Evolutionary conservation across 1,284 basidiomycete species (phyloP).

Genomic region (Leucoagaricus sp.): DNA sequence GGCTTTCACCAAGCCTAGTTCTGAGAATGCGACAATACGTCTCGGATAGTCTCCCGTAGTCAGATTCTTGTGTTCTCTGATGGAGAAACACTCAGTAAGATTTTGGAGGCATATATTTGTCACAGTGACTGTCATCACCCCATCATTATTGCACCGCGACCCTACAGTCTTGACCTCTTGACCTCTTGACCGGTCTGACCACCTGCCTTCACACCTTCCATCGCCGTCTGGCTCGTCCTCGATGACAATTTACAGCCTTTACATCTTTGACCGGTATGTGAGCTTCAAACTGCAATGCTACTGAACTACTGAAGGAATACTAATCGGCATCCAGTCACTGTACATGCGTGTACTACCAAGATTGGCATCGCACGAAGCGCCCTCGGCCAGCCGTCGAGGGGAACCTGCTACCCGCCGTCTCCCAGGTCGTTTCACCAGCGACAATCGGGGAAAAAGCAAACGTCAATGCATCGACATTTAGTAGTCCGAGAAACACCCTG

Average conservation of each 20-base stretch:
- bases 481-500: slow-evolving; percentile 64
- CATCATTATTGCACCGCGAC: background rate
- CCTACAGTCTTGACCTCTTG: background rate
- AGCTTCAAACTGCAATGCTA: background rate
- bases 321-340: slow-evolving; percentile 66
- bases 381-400: slow-evolving; percentile 72
- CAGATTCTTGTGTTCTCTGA: too few relatives aligned
- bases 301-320: background rate
- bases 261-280: slow-evolving; percentile 82
- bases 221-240: background rate
- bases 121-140: too few relatives aligned
- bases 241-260: slow-evolving; percentile 87
- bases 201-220: background rate
- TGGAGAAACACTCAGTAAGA: too few relatives aligned
- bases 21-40: too few relatives aligned
- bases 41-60: too few relatives aligned
- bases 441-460: slow-evolving; percentile 32
- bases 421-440: slow-evolving; percentile 53
- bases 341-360: slow-evolving; percentile 89
- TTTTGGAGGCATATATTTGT: too few relatives aligned
- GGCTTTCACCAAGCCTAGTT: too few relatives aligned
- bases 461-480: slow-evolving; percentile 39
- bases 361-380: slow-evolving; percentile 84
- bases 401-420: slow-evolving; percentile 75
- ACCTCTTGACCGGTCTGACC: too few relatives aligned